A percentile compares a stretch with the other conserved stretches of the same genome.
Conservation (phyloP, 495 filamentous ascomycete genomes). For the Bathelium albidoporum region DNA sequence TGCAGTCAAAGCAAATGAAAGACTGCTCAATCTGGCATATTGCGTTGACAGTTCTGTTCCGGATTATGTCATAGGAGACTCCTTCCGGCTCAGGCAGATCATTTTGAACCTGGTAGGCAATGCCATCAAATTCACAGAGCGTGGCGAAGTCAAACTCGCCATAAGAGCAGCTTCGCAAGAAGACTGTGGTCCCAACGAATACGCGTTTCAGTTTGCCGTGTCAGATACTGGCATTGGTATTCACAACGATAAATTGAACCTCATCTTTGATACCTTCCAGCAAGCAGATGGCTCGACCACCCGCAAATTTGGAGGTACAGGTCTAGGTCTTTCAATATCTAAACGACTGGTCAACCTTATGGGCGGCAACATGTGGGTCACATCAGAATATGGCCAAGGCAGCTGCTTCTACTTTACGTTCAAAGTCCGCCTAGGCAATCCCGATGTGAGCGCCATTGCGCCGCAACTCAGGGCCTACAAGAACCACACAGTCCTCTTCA, state of each 20-base stretch:
- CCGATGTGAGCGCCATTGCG: constrained; percentile 68
- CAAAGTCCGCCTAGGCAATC: constrained; percentile 74
- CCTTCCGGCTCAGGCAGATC: constrained; percentile 92
- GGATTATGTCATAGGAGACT: constrained; percentile 94
- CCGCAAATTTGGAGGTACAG: constrained; percentile 91
- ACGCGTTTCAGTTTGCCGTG: constrained; percentile 92
- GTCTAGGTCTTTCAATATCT: constrained; percentile 91
- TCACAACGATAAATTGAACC: constrained; percentile 85
- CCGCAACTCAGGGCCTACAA: constrained; percentile 82
- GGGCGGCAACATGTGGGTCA: constrained; percentile 96
- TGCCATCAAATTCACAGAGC: constrained; percentile 93
- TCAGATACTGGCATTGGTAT: constrained; percentile 98
- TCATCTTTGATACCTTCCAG: constrained; percentile 99
- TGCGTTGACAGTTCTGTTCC: constrained; percentile 89
- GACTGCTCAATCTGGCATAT: constrained; percentile 87
- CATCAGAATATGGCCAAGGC: constrained; percentile 82
- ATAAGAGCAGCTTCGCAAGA: constrained; percentile 69
- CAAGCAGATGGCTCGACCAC: constrained; percentile 98
- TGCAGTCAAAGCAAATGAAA: constrained; percentile 95
- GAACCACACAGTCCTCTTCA: constrained; percentile 86
- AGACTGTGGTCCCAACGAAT: constrained; percentile 61
- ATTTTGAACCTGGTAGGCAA: constrained; percentile 76
- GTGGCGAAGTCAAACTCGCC: constrained; percentile 89
- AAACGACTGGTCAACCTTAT: constrained; percentile 92
- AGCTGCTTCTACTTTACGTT: constrained; percentile 98